A percentile compares a stretch with the other conserved stretches of the same genome.
These are phyloP conservation scores for Hypoxylon rubiginosum DNA, from an alignment of 2,329 filamentous ascomycete genomes.

Conservation along the genomic window DNA sequence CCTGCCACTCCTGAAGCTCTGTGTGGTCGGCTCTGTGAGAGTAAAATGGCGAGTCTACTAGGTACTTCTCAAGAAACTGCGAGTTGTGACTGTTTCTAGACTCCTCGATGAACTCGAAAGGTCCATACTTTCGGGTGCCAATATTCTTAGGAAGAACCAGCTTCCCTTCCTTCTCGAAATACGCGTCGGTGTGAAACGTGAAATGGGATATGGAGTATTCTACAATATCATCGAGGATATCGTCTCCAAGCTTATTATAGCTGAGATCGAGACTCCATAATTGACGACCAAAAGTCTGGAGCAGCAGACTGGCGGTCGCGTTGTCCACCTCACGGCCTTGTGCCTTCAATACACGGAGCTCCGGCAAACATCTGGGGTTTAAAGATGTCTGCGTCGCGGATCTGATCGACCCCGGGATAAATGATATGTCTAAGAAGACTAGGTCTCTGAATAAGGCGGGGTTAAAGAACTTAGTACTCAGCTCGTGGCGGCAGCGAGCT, in stretches of 20 bases:
- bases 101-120: constrained; percentile 62
- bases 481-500: constrained; percentile 55
- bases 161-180: constrained; percentile 62
- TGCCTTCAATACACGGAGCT: constrained; percentile 66
- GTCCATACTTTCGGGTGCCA: constrained; percentile 56
- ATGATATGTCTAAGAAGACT: constrained; percentile 67
- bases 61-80: constrained; percentile 61
- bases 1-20: constrained; percentile 47
- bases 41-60: constrained; percentile 64
- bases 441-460: constrained; percentile 56
- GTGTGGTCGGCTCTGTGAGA: constrained; percentile 41
- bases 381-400: constrained; percentile 53
- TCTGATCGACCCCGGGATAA: constrained; percentile 60
- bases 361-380: constrained; percentile 55
- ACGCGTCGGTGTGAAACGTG: constrained; percentile 54
- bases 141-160: constrained; percentile 49
- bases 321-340: constrained; percentile 63
- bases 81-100: constrained; percentile 61
- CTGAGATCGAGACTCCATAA: constrained; percentile 71
- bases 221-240: constrained; percentile 53
- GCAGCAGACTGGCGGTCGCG: constrained; percentile 49
- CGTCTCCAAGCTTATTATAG: constrained; percentile 66
- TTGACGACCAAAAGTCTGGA: constrained; percentile 54
- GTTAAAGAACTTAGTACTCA: constrained; percentile 58
- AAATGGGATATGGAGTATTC: constrained; percentile 52